Conservation (phyloP, 202 grass and related monocot genomes). For the Panicum hallii region DNA sequence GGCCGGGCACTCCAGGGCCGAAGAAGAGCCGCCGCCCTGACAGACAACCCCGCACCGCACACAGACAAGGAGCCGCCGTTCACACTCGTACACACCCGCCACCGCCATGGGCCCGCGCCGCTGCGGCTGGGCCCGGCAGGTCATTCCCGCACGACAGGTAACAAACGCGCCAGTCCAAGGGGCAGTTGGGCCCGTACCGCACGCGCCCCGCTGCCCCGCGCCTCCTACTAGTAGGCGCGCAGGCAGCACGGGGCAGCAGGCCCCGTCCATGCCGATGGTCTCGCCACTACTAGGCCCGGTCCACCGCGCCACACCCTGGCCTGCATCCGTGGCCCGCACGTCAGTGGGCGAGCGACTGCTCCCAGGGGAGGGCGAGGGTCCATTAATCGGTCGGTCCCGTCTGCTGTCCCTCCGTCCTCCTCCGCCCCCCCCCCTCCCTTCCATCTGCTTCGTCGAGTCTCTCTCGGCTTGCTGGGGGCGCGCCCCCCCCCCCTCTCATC, state of each 20-base stretch:
- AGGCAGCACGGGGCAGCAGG: no score
- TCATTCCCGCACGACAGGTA: conserved; percentile 36
- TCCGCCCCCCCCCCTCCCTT: background rate
- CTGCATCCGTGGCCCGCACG: background rate
- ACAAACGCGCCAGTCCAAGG: conserved; percentile 39
- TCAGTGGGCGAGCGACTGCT: background rate
- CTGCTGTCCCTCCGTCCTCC: background rate
- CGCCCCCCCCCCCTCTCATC: background rate
- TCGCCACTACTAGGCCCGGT: conserved; percentile 5
- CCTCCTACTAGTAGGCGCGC: no score
- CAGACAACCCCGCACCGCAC: background rate
- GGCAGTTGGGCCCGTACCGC: conserved; percentile 28
- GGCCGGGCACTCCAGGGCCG: no score
- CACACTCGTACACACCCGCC: background rate
- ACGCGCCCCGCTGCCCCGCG: background rate
- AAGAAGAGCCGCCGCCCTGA: conserved; percentile 17
- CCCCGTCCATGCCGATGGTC: no score
- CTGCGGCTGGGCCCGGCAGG: conserved; percentile 29
- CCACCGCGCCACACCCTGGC: background rate
- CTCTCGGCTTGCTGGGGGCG: background rate
- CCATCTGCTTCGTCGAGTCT: background rate
- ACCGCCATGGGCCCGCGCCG: background rate
- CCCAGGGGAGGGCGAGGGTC: background rate
- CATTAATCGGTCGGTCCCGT: conserved; percentile 7
- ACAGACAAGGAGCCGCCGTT: background rate